A percentile compares a stretch with the other conserved stretches of the same genome.
These are phyloP conservation scores for Staphylotrichum tortipilum DNA, from an alignment of 495 filamentous ascomycete species.

Conservation along the genomic window DNA sequence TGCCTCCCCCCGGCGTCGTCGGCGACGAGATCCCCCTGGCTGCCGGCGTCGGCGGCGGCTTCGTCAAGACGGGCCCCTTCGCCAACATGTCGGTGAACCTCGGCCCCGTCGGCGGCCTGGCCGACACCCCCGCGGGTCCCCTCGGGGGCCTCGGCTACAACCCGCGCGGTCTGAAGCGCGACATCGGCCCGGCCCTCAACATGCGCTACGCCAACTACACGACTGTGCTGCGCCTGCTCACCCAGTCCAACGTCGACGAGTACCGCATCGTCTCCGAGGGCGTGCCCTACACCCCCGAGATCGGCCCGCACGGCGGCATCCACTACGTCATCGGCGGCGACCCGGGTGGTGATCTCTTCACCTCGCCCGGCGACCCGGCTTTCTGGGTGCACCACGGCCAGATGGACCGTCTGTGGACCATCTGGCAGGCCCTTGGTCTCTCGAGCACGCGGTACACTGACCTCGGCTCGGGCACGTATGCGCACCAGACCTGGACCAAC, in stretches of 20 bases:
- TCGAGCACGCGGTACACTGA: conserved; percentile 25
- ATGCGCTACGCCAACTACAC: conserved; percentile 40
- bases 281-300: conserved; percentile 38
- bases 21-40: conserved; percentile 30
- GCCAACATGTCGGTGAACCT: conserved; percentile 44
- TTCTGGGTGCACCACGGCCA: conserved; percentile 62
- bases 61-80: conserved; percentile 52
- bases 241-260: conserved; percentile 34
- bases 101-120: conserved; percentile 37
- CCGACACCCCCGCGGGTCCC: conserved; percentile 8
- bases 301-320: conserved; percentile 56
- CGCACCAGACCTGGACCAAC: conserved; percentile 46
- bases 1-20: conserved; percentile 17
- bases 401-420: conserved; percentile 58
- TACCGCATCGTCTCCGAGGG: conserved; percentile 47
- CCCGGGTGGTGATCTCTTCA: conserved; percentile 48
- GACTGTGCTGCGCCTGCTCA: conserved; percentile 29
- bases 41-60: conserved; percentile 55
- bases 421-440: conserved; percentile 26
- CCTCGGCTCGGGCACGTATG: conserved; percentile 35
- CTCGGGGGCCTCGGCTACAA: conserved; percentile 34
- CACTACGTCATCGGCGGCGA: conserved; percentile 58
- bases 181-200: conserved; percentile 45
- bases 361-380: conserved; percentile 53
- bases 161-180: conserved; percentile 56